These are phyloP conservation scores for Gamsiella multidivaricata DNA, from an alignment of 192 early-diverging fungal genomes.

Conservation along the genomic window DNA sequence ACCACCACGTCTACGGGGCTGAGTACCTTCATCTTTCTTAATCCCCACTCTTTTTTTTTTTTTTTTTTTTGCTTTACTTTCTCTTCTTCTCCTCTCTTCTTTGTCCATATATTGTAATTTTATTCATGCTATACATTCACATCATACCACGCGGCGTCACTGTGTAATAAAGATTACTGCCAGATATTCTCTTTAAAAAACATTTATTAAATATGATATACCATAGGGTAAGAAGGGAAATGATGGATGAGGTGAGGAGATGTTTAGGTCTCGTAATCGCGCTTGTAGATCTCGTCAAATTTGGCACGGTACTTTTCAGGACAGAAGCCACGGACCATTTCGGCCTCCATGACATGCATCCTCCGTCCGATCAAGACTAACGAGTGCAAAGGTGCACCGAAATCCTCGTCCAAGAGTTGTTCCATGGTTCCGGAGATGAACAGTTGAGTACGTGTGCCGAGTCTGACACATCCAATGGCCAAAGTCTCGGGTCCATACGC, in stretches of 20 bases:
- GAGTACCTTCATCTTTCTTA: background rate
- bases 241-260: background rate
- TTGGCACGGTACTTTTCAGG: slow-evolving; percentile 64
- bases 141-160: no score
- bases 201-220: no score
- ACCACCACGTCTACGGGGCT: background rate
- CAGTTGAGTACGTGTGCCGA: slow-evolving; percentile 85
- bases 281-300: slow-evolving; percentile 74
- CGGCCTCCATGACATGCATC: slow-evolving; percentile 95
- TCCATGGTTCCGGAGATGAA: slow-evolving; percentile 88
- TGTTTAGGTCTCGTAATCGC: slow-evolving; percentile 66
- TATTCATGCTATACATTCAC: no score
- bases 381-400: slow-evolving; percentile 95
- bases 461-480: slow-evolving; percentile 91
- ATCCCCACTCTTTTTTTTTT: background rate
- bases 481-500: slow-evolving; percentile 84
- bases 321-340: slow-evolving; percentile 84
- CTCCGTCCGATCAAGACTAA: slow-evolving; percentile 87
- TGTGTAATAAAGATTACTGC: no score
- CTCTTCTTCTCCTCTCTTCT: background rate
- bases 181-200: no score
- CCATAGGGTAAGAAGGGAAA: no score
- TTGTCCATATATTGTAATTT: no score
- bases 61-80: background rate
- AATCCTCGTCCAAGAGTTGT: slow-evolving; percentile 87